Percentiles rank a stretch among this genome's conserved stretches.
phyloP scores from a whole-genome alignment of 306 rosid genomes.

The Purshia tridentata region DNA sequence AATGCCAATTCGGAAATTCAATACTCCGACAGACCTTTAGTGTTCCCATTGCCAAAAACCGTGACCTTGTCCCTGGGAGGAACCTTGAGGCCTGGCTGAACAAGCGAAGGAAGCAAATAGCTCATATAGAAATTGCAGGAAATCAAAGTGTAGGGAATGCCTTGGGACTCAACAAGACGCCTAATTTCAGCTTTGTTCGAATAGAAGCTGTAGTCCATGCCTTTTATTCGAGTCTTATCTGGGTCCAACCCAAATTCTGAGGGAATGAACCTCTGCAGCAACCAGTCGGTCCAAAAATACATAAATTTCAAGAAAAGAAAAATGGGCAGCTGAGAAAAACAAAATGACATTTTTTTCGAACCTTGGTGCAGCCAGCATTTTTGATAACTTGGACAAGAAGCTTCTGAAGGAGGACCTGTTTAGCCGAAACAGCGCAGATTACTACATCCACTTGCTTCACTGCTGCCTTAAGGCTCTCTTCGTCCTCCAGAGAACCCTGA shows the following conservation, averaged over 20 bases:
- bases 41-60: constrained; percentile 68
- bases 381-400: constrained; percentile 62
- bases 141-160: constrained; percentile 60
- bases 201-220: constrained; percentile 52
- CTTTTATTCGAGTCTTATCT: constrained; percentile 45
- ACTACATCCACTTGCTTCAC: constrained; percentile 77
- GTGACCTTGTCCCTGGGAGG: constrained; percentile 77
- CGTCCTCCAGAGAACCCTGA: constrained; percentile 75
- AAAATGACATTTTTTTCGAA: background rate
- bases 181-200: constrained; percentile 65
- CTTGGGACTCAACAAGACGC: constrained; percentile 55
- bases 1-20: background rate
- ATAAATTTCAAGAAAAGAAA: background rate
- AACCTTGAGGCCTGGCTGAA: constrained; percentile 57
- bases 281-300: background rate
- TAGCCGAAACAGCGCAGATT: constrained; percentile 62
- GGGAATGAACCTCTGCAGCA: constrained; percentile 52
- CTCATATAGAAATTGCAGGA: constrained; percentile 70
- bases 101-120: constrained; percentile 64
- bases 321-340: background rate
- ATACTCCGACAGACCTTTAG: constrained; percentile 46
- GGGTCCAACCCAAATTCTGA: constrained; percentile 84
- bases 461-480: constrained; percentile 58
- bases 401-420: constrained; percentile 50
- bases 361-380: constrained; percentile 64